Evolutionary conservation across 768 basidiomycete species (phyloP).

Genomic region (Naganishia antarctica): DNA sequence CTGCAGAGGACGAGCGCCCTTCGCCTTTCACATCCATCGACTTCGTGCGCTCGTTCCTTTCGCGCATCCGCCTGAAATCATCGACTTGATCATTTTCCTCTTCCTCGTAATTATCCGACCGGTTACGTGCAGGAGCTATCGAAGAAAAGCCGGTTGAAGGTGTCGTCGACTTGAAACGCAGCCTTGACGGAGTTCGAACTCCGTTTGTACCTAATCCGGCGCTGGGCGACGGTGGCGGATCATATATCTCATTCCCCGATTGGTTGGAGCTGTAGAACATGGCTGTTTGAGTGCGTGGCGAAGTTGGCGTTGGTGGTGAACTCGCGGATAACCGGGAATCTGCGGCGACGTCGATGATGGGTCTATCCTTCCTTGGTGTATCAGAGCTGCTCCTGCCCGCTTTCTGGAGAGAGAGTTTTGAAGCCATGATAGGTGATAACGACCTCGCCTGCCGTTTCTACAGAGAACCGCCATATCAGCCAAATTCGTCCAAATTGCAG

Average conservation of each 20-base stretch:
- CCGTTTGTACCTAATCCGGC: not conserved
- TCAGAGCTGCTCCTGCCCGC: not conserved
- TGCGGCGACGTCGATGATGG: not conserved
- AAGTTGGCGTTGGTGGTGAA: not conserved
- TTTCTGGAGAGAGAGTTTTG: no score
- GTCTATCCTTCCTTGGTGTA: no score
- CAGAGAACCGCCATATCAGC: no score
- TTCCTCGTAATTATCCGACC: not conserved
- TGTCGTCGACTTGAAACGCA: constrained; percentile 4
- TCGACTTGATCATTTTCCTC: constrained; percentile 2
- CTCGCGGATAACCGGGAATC: not conserved
- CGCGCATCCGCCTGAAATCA: no score
- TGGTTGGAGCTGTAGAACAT: not conserved
- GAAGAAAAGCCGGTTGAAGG: not conserved
- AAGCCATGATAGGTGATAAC: no score
- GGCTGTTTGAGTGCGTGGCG: not conserved
- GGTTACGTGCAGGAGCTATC: not conserved
- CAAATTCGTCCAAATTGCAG: no score
- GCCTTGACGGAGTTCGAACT: not conserved
- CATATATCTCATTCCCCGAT: not conserved
- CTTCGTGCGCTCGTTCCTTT: no score
- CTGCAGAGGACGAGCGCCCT: no score
- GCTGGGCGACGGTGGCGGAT: not conserved
- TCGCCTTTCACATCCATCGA: no score
- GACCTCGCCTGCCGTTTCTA: no score